Conservation (phyloP, 345 rosid genomes). For the Microcos paniculata region DNA sequence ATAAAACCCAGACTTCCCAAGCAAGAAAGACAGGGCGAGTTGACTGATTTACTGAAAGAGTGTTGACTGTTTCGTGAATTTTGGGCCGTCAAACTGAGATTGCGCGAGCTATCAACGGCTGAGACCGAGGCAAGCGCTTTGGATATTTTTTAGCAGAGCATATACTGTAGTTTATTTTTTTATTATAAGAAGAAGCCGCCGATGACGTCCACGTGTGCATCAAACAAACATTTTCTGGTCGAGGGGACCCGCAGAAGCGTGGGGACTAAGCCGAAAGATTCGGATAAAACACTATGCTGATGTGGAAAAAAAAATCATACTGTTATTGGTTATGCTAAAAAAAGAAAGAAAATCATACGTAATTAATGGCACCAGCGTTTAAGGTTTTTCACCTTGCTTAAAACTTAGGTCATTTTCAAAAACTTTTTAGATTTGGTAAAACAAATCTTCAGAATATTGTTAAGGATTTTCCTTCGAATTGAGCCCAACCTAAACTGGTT, state of each 20-base stretch:
- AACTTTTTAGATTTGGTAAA: too few species aligned
- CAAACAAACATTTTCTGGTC: not conserved
- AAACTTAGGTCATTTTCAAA: not conserved
- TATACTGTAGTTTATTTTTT: not conserved
- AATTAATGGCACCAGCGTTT: not conserved
- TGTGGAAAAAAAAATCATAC: too few species aligned
- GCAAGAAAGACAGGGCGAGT: not conserved
- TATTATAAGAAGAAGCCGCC: not conserved
- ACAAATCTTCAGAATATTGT: too few species aligned
- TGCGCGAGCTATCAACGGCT: not conserved
- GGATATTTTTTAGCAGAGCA: not conserved
- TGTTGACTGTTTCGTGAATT: not conserved
- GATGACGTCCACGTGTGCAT: not conserved
- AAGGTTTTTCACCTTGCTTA: not conserved
- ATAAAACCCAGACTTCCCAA: not conserved
- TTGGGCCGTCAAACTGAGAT: not conserved
- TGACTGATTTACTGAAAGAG: not conserved
- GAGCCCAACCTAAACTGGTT: too few species aligned
- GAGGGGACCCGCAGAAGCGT: not conserved
- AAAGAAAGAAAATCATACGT: not conserved
- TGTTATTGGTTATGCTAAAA: not conserved
- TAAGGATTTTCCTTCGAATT: too few species aligned
- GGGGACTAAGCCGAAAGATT: not conserved
- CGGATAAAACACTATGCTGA: not conserved
- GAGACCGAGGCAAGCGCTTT: too few species aligned